These are phyloP conservation scores for Suillus sp. DNA, from an alignment of 768 basidiomycete genomes.

Conservation along the genomic window DNA sequence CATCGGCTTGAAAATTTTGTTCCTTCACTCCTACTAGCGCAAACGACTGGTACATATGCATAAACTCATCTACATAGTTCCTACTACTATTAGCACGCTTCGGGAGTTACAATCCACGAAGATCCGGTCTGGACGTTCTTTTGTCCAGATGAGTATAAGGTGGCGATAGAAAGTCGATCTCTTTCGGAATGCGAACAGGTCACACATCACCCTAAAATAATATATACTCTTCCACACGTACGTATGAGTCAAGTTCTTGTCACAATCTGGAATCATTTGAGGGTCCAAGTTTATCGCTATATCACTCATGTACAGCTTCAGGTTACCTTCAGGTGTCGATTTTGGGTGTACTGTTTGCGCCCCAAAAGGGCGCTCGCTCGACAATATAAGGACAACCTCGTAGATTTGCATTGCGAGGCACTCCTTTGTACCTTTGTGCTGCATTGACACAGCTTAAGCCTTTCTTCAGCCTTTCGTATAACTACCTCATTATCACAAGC, in stretches of 20 bases:
- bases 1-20: background rate
- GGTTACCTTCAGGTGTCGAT: background rate
- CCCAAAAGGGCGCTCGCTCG: background rate
- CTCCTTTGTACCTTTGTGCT: background rate
- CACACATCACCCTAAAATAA: no score
- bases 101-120: background rate
- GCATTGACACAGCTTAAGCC: background rate
- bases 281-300: background rate
- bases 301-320: background rate
- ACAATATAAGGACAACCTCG: background rate
- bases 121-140: background rate
- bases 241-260: constrained; percentile 1
- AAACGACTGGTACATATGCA: background rate
- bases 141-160: background rate
- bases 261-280: constrained; percentile 3
- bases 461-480: background rate
- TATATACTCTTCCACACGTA: background rate
- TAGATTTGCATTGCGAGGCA: background rate
- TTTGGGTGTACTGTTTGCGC: background rate
- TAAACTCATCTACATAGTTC: background rate
- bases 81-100: background rate
- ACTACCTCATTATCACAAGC: background rate
- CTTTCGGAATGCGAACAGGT: no score
- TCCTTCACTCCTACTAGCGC: background rate
- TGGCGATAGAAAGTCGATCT: no score